phyloP scores from a whole-genome alignment of 2,329 filamentous ascomycete genomes.

The Geosmithia morbida region DNA sequence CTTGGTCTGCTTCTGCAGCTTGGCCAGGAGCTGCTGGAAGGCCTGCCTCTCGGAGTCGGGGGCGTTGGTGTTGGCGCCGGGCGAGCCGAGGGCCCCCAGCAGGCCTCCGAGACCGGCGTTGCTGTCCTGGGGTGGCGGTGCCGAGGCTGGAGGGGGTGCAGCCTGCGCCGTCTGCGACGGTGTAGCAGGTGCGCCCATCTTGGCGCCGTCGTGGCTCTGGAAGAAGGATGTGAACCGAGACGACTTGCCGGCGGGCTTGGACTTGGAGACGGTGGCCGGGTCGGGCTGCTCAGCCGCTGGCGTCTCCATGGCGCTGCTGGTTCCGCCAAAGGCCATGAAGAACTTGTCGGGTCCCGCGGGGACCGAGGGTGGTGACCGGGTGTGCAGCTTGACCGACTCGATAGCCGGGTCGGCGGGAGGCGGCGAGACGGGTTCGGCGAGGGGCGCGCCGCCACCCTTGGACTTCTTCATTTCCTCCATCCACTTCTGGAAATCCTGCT shows the following conservation, averaged over 20 bases:
- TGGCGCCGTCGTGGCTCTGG: constrained; percentile 3
- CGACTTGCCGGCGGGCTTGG: constrained; percentile 48
- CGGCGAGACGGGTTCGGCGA: constrained; percentile 16
- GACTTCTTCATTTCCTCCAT: constrained; percentile 79
- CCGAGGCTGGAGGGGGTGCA: background rate
- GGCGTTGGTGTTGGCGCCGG: constrained; percentile 6
- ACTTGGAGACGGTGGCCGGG: constrained; percentile 21
- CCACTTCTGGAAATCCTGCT: constrained; percentile 88
- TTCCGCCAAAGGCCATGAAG: constrained; percentile 43
- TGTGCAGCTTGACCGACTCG: constrained; percentile 37
- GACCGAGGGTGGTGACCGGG: constrained; percentile 45
- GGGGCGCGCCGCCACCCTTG: constrained; percentile 21
- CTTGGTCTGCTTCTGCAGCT: constrained; percentile 51
- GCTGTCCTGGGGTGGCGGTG: background rate
- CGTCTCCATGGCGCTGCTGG: constrained; percentile 24
- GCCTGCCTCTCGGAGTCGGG: constrained; percentile 67
- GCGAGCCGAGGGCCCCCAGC: constrained; percentile 1
- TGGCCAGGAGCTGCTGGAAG: constrained; percentile 68
- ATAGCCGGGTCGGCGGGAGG: constrained; percentile 18
- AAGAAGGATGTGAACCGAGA: constrained; percentile 84
- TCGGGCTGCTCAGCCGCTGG: constrained; percentile 28
- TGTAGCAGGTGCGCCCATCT: background rate
- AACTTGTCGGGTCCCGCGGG: constrained; percentile 65
- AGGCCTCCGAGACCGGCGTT: constrained; percentile 2
- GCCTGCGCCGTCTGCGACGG: background rate